Percentiles rank a stretch among this genome's conserved stretches.
phyloP scores from a whole-genome alignment of 805 yeast species.

The Scheffersomyces lignosus region DNA sequence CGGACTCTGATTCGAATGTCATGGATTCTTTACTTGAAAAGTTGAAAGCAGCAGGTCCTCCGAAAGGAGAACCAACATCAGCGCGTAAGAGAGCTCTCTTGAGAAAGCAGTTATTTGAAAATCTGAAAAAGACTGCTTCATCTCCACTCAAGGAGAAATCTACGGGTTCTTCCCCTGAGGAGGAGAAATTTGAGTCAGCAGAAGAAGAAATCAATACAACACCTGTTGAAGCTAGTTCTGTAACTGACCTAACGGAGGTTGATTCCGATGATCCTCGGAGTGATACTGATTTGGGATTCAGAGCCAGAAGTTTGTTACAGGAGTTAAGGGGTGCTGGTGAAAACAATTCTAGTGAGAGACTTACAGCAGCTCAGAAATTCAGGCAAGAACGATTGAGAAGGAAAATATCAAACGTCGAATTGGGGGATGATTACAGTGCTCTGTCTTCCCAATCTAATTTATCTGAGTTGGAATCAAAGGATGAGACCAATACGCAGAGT shows the following conservation, averaged over 20 bases:
- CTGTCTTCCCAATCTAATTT: too few species aligned
- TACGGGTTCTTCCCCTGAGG: conserved; percentile 7
- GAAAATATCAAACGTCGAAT: conserved; percentile 13
- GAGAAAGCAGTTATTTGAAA: conserved; percentile 56
- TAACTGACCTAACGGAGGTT: conserved; percentile 3
- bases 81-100: conserved; percentile 81
- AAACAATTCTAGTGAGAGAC: conserved; percentile 23
- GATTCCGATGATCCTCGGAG: conserved; percentile 3
- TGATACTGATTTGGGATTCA: conserved; percentile 47
- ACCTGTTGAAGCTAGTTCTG: not conserved
- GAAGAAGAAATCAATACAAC: not conserved
- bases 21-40: conserved; percentile 88
- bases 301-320: conserved; percentile 64
- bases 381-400: conserved; percentile 40
- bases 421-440: conserved; percentile 4
- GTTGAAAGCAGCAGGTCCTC: conserved; percentile 81
- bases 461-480: too few species aligned
- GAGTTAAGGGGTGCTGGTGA: conserved; percentile 50
- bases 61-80: conserved; percentile 71
- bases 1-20: conserved; percentile 51
- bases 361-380: conserved; percentile 42
- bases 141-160: conserved; percentile 9
- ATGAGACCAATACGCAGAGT: too few species aligned
- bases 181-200: not conserved
- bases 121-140: conserved; percentile 20